These are phyloP conservation scores for Leishmania amazonensis DNA, from an alignment of 208 protist species.

Conservation along the genomic window DNA sequence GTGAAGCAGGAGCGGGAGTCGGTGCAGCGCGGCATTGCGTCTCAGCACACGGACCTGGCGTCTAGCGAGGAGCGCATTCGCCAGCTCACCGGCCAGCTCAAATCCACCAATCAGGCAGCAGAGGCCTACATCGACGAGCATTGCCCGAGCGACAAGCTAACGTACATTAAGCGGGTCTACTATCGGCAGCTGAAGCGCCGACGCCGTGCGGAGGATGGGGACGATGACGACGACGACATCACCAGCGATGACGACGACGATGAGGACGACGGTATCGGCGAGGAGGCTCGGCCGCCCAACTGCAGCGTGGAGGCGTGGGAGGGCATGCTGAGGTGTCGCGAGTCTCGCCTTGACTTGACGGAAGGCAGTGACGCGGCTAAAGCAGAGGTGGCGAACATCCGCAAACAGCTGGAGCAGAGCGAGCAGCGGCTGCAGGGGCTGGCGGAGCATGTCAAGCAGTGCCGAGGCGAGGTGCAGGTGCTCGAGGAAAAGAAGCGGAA, in stretches of 20 bases:
- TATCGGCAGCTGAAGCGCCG: constrained; percentile 94
- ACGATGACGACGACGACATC: constrained; percentile 85
- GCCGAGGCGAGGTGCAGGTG: constrained; percentile 78
- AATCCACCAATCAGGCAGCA: constrained; percentile 74
- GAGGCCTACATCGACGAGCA: constrained; percentile 85
- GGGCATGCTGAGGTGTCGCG: constrained; percentile 86
- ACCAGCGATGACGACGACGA: constrained; percentile 87
- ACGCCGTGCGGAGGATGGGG: constrained; percentile 55
- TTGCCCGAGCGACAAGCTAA: constrained; percentile 65
- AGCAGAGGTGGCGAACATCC: constrained; percentile 23
- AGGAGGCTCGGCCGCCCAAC: constrained; percentile 90
- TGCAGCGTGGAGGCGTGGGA: constrained; percentile 89
- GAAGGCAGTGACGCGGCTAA: constrained; percentile 86
- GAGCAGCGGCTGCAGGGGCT: constrained; percentile 75
- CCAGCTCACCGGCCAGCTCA: constrained; percentile 65
- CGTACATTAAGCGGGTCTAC: constrained; percentile 91
- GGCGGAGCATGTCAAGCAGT: constrained; percentile 60
- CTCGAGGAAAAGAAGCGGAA: constrained; percentile 95
- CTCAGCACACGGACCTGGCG: constrained; percentile 57
- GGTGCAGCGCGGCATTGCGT: constrained; percentile 58
- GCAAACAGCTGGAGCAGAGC: constrained; percentile 44
- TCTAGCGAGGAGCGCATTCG: constrained; percentile 61
- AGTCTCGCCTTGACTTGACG: constrained; percentile 89
- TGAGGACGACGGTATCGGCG: constrained; percentile 90
- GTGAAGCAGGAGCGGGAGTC: constrained; percentile 65